Conservation (phyloP, 345 rosid genomes). For the Mangifera indica region DNA sequence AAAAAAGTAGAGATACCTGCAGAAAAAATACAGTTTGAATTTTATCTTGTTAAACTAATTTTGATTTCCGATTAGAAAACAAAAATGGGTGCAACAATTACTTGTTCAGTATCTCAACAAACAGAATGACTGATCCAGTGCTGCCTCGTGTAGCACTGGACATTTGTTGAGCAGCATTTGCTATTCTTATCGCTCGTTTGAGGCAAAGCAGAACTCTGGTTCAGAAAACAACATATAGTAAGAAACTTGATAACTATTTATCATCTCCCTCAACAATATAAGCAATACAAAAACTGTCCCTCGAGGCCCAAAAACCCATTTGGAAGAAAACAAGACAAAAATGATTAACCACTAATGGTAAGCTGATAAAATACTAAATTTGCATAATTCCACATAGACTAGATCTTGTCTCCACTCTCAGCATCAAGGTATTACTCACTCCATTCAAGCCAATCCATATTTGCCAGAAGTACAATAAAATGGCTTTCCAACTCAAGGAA, state of each 20-base stretch:
- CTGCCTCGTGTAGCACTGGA: constrained; percentile 67
- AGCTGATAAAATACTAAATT: too few species aligned
- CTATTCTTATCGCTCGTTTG: constrained; percentile 91
- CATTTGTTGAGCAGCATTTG: constrained; percentile 96
- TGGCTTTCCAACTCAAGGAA: too few species aligned
- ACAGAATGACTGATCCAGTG: constrained; percentile 72
- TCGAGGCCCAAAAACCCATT: too few species aligned
- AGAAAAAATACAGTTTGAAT: constrained; percentile 6
- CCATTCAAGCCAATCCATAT: too few species aligned
- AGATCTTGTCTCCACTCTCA: too few species aligned
- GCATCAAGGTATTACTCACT: too few species aligned
- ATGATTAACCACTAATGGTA: too few species aligned
- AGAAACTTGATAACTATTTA: background rate
- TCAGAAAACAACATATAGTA: constrained; percentile 3
- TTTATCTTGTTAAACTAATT: background rate
- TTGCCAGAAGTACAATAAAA: too few species aligned
- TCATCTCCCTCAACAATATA: background rate
- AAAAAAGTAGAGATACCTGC: constrained; percentile 84
- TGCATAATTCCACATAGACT: too few species aligned
- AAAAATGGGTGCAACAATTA: constrained; percentile 25
- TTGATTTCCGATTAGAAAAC: background rate
- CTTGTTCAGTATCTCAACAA: constrained; percentile 97
- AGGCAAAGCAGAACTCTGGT: constrained; percentile 86
- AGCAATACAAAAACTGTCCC: too few species aligned
- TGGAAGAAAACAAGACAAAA: too few species aligned